Conservation (phyloP, 495 filamentous ascomycete species). For the Podospora bellae-mahoneyi region DNA sequence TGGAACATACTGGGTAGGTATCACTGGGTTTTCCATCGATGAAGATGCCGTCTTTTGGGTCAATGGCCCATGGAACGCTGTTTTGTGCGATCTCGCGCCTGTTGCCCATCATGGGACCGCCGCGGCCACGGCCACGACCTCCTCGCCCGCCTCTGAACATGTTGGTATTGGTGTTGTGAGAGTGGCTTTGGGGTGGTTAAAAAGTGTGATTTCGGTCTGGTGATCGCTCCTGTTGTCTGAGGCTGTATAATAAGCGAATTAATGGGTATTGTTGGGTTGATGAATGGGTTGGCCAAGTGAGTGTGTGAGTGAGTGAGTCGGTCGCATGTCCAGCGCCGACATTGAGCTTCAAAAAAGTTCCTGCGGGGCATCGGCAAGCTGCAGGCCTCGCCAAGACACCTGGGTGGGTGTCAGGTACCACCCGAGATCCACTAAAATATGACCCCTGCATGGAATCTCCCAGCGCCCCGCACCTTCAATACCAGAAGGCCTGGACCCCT, state of each 20-base stretch:
- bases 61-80: conserved; percentile 35
- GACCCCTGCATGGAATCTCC: conserved; percentile 11
- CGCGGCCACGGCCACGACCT: conserved; percentile 37
- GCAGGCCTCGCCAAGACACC: background rate
- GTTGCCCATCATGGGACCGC: conserved; percentile 24
- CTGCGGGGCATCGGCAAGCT: background rate
- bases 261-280: background rate
- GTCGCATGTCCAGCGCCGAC: background rate
- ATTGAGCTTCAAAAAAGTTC: background rate
- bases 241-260: background rate
- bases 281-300: background rate
- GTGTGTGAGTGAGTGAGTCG: background rate
- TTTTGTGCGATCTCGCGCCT: conserved; percentile 27
- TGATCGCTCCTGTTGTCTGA: background rate
- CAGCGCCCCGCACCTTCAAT: background rate
- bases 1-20: conserved; percentile 39
- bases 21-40: conserved; percentile 44
- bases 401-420: background rate
- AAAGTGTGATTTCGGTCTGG: background rate
- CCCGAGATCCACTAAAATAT: background rate
- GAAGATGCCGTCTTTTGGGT: conserved; percentile 22
- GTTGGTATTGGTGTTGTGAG: background rate
- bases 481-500: conserved; percentile 6
- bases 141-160: conserved; percentile 38
- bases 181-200: background rate